A percentile compares a stretch with the other conserved stretches of the same genome.
Evolutionary conservation across 805 yeast genomes (phyloP).

Genomic region (Dipodascus geniculatus): DNA sequence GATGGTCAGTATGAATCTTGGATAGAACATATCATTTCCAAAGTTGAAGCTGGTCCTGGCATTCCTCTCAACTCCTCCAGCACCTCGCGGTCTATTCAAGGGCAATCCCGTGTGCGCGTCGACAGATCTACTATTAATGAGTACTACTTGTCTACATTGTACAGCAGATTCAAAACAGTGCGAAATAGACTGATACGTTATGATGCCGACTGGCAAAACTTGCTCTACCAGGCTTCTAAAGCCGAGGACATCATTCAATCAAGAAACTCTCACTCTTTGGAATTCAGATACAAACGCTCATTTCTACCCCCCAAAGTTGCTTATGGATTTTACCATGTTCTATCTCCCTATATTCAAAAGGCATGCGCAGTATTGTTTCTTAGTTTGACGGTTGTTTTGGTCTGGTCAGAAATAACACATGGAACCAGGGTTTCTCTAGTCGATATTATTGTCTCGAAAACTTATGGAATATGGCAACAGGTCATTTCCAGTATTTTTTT

Average conservation of each 20-base stretch:
- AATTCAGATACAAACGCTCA: constrained; percentile 19
- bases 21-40: constrained; percentile 49
- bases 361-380: constrained; percentile 33
- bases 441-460: constrained; percentile 32
- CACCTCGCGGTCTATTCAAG: constrained; percentile 5
- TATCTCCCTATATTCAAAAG: constrained; percentile 38
- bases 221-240: constrained; percentile 36
- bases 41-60: constrained; percentile 16
- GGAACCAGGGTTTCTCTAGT: constrained; percentile 55
- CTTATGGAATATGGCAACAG: constrained; percentile 31
- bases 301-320: constrained; percentile 32
- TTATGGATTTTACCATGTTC: constrained; percentile 30
- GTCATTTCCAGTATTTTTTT: constrained; percentile 34
- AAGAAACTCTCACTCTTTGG: constrained; percentile 18
- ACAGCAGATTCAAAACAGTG: constrained; percentile 40
- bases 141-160: constrained; percentile 37
- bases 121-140: constrained; percentile 23
- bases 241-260: constrained; percentile 50
- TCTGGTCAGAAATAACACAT: constrained; percentile 68
- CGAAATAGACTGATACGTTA: constrained; percentile 42
- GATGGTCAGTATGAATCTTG: constrained; percentile 44
- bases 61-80: constrained; percentile 1
- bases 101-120: constrained; percentile 9
- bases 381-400: constrained; percentile 37
- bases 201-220: constrained; percentile 43